Evolutionary conservation across 2,329 filamentous ascomycete species (phyloP).

Genomic region (Endoconidiophora laricicola): DNA sequence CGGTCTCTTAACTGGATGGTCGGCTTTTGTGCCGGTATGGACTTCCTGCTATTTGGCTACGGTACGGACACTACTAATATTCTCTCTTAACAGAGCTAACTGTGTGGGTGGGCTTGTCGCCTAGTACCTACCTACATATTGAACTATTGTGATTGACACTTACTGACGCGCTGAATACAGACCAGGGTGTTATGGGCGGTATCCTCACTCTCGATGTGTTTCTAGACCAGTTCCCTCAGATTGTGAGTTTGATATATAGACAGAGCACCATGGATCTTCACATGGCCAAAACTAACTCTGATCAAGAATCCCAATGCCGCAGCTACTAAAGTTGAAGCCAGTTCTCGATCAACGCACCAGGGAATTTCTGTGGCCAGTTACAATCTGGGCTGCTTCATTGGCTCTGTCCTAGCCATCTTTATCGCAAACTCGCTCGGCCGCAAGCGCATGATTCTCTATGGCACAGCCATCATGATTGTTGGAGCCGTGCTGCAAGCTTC

Average conservation of each 20-base stretch:
- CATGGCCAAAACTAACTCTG: too few species aligned
- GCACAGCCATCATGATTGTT: conserved; percentile 37
- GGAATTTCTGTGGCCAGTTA: conserved; percentile 40
- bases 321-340: background rate
- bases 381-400: conserved; percentile 45
- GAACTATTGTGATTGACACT: too few species aligned
- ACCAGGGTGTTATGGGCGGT: conserved; percentile 61
- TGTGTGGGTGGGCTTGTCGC: too few species aligned
- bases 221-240: conserved; percentile 39
- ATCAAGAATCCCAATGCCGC: too few species aligned
- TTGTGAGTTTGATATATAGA: conserved; percentile 16
- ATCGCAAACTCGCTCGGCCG: conserved; percentile 47
- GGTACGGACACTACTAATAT: conserved; percentile 17
- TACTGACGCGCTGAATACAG: background rate
- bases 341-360: background rate
- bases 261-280: too few species aligned
- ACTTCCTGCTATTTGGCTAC: conserved; percentile 29
- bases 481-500: conserved; percentile 43
- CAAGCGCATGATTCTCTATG: conserved; percentile 40
- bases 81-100: too few species aligned
- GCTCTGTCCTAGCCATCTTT: conserved; percentile 48
- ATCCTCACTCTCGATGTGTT: conserved; percentile 52
- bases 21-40: conserved; percentile 11
- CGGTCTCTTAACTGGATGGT: conserved; percentile 13
- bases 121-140: too few species aligned